These are phyloP conservation scores for Mycocentrospora acerina DNA, from an alignment of 2,329 filamentous ascomycete species.

Conservation along the genomic window DNA sequence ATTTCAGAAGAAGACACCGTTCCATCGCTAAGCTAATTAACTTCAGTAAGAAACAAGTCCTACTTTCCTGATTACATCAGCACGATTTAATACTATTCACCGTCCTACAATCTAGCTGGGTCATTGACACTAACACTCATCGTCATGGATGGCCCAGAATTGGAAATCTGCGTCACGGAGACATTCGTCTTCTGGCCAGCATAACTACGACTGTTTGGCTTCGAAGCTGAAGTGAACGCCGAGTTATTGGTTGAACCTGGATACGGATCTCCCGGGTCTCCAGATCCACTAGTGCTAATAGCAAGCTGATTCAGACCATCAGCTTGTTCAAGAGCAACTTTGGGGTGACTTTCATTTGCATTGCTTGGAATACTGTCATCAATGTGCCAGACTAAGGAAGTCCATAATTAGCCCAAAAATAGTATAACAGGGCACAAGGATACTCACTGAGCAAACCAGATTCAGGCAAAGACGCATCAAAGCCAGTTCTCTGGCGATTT, in stretches of 20 bases:
- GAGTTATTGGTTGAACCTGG: slow-evolving; percentile 17
- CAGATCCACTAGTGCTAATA: slow-evolving; percentile 10
- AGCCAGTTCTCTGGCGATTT: slow-evolving; percentile 20
- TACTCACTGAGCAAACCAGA: slow-evolving; percentile 17
- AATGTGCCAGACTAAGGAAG: slow-evolving; percentile 30
- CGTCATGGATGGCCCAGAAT: slow-evolving; percentile 15
- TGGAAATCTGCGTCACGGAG: slow-evolving; percentile 19
- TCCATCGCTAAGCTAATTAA: too few species aligned
- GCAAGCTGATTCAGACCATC: slow-evolving; percentile 21
- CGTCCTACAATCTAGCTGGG: too few species aligned
- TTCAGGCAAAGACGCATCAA: slow-evolving; percentile 22
- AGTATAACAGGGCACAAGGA: too few species aligned
- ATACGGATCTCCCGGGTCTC: slow-evolving; percentile 22
- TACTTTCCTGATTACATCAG: too few species aligned
- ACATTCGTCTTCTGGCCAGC: slow-evolving; percentile 16
- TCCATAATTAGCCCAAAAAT: too few species aligned
- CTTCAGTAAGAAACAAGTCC: too few species aligned
- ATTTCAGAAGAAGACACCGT: too few species aligned
- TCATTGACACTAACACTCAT: slow-evolving; percentile 25
- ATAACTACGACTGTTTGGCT: slow-evolving; percentile 22
- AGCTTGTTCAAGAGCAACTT: slow-evolving; percentile 24
- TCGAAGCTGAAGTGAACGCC: slow-evolving; percentile 14
- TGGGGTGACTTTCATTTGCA: slow-evolving; percentile 20
- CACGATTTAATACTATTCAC: too few species aligned
- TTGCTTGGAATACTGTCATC: slow-evolving; percentile 16